Percentiles rank a stretch among this genome's conserved stretches.
Evolutionary conservation across 2,329 filamentous ascomycete genomes (phyloP).

Genomic region (Chrysoporthe deuterocubensis): DNA sequence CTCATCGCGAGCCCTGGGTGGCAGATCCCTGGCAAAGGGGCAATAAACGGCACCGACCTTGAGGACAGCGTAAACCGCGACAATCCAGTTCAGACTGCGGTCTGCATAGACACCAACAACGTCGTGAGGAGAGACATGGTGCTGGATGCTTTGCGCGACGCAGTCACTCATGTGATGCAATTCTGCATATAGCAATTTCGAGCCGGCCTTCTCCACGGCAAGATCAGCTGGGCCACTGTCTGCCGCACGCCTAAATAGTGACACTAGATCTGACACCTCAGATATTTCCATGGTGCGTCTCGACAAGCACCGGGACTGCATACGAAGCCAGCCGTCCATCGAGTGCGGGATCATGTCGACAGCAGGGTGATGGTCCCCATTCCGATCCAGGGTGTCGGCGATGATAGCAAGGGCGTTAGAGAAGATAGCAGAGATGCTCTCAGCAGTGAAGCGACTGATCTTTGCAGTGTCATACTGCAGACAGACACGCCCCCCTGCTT

Average conservation of each 20-base stretch:
- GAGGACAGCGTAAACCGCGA: constrained; percentile 40
- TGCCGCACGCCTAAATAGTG: neutral
- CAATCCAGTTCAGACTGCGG: constrained; percentile 40
- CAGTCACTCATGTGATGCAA: neutral
- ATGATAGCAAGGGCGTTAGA: neutral
- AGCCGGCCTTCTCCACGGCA: neutral
- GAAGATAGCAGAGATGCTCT: neutral
- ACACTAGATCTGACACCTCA: neutral
- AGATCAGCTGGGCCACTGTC: neutral
- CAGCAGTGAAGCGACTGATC: neutral
- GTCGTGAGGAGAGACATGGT: constrained; percentile 26
- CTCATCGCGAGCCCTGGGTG: neutral
- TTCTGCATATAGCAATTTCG: neutral
- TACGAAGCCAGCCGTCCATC: neutral
- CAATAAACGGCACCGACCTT: constrained; percentile 38
- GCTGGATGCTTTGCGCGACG: neutral
- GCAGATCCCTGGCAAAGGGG: neutral
- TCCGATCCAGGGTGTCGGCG: neutral
- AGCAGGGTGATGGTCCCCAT: neutral
- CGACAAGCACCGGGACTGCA: neutral
- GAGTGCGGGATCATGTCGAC: neutral
- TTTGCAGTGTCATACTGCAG: neutral
- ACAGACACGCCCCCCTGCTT: neutral
- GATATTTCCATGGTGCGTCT: neutral
- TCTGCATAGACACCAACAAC: constrained; percentile 42